Evolutionary conservation across 768 basidiomycete genomes (phyloP).

Genomic region (Phylloporus scabripes): DNA sequence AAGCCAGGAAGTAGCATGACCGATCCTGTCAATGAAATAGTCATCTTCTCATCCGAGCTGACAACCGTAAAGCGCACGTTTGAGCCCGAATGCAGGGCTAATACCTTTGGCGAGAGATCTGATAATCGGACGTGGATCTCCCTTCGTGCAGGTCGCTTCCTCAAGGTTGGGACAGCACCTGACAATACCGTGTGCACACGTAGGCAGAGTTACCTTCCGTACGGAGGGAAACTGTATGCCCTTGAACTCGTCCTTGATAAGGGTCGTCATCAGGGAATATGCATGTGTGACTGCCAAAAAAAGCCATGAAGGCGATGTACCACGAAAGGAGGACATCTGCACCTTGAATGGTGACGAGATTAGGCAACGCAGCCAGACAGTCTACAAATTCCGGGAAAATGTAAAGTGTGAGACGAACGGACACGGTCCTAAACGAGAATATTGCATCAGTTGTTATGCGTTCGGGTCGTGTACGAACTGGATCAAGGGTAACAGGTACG

Average conservation of each 20-base stretch:
- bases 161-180: no score
- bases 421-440: not conserved
- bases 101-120: no score
- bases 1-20: no score
- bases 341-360: not conserved
- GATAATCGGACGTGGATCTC: no score
- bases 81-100: no score
- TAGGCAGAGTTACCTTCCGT: no score
- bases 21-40: no score
- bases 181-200: no score
- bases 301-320: not conserved
- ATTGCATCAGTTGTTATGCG: not conserved
- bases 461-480: not conserved
- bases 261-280: not conserved
- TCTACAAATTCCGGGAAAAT: slow-evolving; percentile 6
- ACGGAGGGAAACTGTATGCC: not conserved
- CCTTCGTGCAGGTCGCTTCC: no score
- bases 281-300: slow-evolving; percentile 3
- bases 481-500: slow-evolving; percentile 2
- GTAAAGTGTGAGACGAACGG: not conserved
- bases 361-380: not conserved
- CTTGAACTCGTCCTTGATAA: slow-evolving; percentile 9
- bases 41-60: no score
- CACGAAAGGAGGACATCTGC: not conserved
- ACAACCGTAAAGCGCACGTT: no score